A percentile compares a stretch with the other conserved stretches of the same genome.
phyloP scores from a whole-genome alignment of 1,284 basidiomycete species.

The Trametes pubescens region DNA sequence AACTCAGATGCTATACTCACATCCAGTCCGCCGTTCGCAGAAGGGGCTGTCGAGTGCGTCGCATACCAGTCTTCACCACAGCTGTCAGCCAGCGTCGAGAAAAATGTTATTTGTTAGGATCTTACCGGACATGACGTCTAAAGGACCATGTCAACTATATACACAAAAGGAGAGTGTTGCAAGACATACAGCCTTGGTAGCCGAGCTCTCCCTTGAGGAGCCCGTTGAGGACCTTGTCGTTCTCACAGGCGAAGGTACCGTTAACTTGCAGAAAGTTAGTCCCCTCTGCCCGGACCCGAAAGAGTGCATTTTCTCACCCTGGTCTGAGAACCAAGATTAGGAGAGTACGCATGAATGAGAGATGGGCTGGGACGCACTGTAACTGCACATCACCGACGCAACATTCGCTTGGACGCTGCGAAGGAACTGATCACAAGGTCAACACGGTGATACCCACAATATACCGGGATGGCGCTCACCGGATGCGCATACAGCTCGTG shows the following conservation, averaged over 20 bases:
- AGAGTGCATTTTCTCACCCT: conserved; percentile 43
- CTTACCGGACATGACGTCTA: conserved; percentile 43
- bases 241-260: conserved; percentile 73
- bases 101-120: not conserved
- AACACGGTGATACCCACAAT: not conserved
- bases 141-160: not conserved
- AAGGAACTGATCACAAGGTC: conserved; percentile 53
- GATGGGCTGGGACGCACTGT: conserved; percentile 49
- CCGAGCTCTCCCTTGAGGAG: conserved; percentile 77
- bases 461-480: conserved; percentile 32
- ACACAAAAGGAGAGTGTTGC: not conserved
- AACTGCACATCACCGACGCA: conserved; percentile 77
- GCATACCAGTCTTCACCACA: conserved; percentile 52
- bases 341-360: not conserved
- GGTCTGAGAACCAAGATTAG: conserved; percentile 41
- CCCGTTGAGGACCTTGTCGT: conserved; percentile 72
- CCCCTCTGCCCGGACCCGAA: not conserved
- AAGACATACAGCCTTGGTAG: conserved; percentile 70
- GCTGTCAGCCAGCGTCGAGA: not conserved
- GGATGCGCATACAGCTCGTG: conserved; percentile 65
- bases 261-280: conserved; percentile 53
- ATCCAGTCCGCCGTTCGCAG: conserved; percentile 69
- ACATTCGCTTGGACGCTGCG: conserved; percentile 72
- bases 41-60: conserved; percentile 45
- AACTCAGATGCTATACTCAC: conserved; percentile 40